phyloP scores from a whole-genome alignment of 2,329 filamentous ascomycete species.

The Ophiostoma ulmi region DNA sequence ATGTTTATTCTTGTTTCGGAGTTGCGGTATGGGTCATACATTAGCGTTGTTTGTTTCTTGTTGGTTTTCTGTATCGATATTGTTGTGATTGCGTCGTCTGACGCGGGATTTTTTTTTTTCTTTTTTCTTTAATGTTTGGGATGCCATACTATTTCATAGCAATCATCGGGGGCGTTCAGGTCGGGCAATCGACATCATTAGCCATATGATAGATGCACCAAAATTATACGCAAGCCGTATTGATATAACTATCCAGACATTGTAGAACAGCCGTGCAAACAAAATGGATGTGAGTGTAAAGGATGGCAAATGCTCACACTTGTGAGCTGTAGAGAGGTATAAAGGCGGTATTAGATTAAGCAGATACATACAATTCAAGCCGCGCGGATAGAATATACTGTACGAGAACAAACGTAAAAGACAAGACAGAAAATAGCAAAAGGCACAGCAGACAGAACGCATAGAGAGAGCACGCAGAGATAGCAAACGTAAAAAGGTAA shows the following conservation, averaged over 20 bases:
- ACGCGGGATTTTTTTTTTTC: too few relatives aligned
- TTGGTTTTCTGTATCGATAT: not conserved
- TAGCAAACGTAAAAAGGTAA: conserved; percentile 8
- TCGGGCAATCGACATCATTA: not conserved
- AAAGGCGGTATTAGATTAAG: not conserved
- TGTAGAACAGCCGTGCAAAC: too few relatives aligned
- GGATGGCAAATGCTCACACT: not conserved
- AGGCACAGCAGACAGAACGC: not conserved
- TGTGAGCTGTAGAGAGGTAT: not conserved
- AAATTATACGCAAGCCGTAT: too few relatives aligned
- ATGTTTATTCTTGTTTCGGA: not conserved
- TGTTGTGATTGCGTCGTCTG: not conserved
- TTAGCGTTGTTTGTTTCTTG: not conserved
- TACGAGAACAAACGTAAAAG: not conserved
- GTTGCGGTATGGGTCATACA: not conserved
- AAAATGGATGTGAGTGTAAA: too few relatives aligned
- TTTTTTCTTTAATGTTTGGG: not conserved
- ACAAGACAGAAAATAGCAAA: not conserved
- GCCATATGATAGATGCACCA: not conserved
- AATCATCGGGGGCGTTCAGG: not conserved
- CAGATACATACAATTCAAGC: not conserved
- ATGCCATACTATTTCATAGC: not conserved
- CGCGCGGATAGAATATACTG: not conserved
- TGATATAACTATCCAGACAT: too few relatives aligned
- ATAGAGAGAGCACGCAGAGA: not conserved